phyloP scores from a whole-genome alignment of 495 filamentous ascomycete species.

The Penicillium arizonense region DNA sequence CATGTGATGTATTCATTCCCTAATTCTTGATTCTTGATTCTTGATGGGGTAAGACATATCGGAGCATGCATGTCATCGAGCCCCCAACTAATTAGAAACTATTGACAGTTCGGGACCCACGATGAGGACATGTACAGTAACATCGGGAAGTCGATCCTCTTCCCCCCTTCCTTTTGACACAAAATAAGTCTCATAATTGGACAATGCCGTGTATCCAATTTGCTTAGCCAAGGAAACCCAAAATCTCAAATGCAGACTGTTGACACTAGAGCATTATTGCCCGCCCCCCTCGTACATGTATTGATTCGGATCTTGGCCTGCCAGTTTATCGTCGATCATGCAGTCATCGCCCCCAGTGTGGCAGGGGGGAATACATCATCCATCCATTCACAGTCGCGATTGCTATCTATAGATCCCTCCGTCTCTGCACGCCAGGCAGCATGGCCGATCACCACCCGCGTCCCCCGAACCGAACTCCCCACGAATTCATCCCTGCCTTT shows the following conservation, averaged over 20 bases:
- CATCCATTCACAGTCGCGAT: neutral
- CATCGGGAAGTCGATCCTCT: neutral
- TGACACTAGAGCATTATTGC: neutral
- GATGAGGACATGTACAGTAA: neutral
- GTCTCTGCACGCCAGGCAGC: neutral
- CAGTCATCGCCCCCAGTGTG: neutral
- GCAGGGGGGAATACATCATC: neutral
- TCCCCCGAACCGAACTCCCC: neutral
- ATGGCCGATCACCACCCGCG: neutral
- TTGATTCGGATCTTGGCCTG: conserved; percentile 1
- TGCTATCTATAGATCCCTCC: conserved; percentile 1
- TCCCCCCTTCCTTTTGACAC: neutral
- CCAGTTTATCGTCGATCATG: conserved; percentile 7
- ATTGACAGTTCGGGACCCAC: neutral
- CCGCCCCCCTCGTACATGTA: neutral
- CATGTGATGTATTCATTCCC: neutral
- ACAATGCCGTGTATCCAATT: neutral
- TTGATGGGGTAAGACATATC: conserved; percentile 2
- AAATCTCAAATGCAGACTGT: neutral
- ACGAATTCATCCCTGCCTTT: conserved; percentile 5
- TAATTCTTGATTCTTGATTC: neutral
- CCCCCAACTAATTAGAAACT: neutral
- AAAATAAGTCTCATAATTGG: neutral
- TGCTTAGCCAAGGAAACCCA: neutral
- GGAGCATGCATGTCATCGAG: neutral